phyloP scores from a whole-genome alignment of 257 asterid genomes.

The Cinchona pubescens region DNA sequence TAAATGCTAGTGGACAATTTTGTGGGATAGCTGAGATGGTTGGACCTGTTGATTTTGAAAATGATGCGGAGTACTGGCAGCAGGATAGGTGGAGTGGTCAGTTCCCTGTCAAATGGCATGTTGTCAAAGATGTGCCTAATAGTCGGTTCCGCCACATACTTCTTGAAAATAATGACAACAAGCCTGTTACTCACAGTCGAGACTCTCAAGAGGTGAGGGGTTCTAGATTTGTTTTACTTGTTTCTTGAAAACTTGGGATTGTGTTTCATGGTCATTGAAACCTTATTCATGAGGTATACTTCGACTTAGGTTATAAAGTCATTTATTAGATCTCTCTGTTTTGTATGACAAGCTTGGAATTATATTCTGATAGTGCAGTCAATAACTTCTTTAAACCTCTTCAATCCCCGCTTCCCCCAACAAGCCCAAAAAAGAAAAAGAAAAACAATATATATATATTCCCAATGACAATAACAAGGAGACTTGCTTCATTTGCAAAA shows the following conservation, averaged over 20 bases:
- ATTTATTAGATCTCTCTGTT: background rate
- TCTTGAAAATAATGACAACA: slow-evolving; percentile 93
- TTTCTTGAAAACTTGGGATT: background rate
- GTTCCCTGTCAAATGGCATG: slow-evolving; percentile 94
- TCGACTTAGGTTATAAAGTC: background rate
- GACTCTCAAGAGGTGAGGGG: slow-evolving; percentile 90
- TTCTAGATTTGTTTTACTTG: slow-evolving; percentile 14
- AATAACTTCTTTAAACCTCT: background rate
- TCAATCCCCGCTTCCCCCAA: background rate
- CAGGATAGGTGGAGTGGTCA: slow-evolving; percentile 99
- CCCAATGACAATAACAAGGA: too few species aligned
- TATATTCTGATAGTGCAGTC: too few species aligned
- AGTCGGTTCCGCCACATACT: slow-evolving; percentile 89
- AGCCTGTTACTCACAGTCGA: slow-evolving; percentile 99
- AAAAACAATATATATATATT: too few species aligned
- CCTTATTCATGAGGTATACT: too few species aligned
- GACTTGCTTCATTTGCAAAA: too few species aligned
- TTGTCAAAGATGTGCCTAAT: slow-evolving; percentile 92
- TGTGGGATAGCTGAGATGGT: slow-evolving; percentile 99
- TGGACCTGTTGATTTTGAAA: slow-evolving; percentile 89
- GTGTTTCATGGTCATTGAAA: background rate
- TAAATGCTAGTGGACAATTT: slow-evolving; percentile 97
- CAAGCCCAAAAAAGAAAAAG: too few species aligned
- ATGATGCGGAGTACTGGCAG: slow-evolving; percentile 97
- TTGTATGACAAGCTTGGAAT: background rate